Percentiles rank a stretch among this genome's conserved stretches.
phyloP scores from a whole-genome alignment of 805 yeast genomes.

The Ogataea nitratoaversa region DNA sequence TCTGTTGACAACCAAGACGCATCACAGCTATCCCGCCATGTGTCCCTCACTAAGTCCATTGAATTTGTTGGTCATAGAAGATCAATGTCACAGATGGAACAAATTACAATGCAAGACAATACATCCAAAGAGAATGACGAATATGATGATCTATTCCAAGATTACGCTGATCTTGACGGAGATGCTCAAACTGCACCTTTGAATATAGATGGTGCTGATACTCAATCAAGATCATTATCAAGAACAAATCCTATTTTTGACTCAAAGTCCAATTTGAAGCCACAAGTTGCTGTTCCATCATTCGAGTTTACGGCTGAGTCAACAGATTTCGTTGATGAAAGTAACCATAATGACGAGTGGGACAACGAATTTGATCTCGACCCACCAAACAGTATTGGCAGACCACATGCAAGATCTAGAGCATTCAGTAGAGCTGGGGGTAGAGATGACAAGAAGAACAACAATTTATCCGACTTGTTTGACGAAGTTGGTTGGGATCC shows the following conservation, averaged over 20 bases:
- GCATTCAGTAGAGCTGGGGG: conserved; percentile 28
- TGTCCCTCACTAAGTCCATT: conserved; percentile 19
- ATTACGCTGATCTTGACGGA: conserved; percentile 22
- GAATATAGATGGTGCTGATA: conserved; percentile 8
- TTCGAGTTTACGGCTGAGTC: conserved; percentile 1
- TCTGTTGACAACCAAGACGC: not conserved
- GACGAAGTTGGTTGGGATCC: conserved; percentile 78
- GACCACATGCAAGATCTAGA: conserved; percentile 26
- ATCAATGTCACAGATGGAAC: conserved; percentile 23
- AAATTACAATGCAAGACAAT: conserved; percentile 8
- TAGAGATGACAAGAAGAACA: conserved; percentile 13
- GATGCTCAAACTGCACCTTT: conserved; percentile 23
- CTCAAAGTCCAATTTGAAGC: not conserved
- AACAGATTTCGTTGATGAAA: not conserved
- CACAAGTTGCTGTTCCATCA: conserved; percentile 27
- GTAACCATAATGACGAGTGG: not conserved
- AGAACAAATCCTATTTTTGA: not conserved
- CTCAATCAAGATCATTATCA: not conserved
- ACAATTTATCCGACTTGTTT: conserved; percentile 58
- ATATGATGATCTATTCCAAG: conserved; percentile 27
- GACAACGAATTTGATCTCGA: conserved; percentile 1
- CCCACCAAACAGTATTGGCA: conserved; percentile 2
- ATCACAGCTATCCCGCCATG: conserved; percentile 1
- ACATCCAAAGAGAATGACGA: conserved; percentile 22
- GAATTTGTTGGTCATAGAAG: conserved; percentile 31